These are phyloP conservation scores for Aquilaria agallochum DNA, from an alignment of 441 rosid genomes.

Conservation along the genomic window DNA sequence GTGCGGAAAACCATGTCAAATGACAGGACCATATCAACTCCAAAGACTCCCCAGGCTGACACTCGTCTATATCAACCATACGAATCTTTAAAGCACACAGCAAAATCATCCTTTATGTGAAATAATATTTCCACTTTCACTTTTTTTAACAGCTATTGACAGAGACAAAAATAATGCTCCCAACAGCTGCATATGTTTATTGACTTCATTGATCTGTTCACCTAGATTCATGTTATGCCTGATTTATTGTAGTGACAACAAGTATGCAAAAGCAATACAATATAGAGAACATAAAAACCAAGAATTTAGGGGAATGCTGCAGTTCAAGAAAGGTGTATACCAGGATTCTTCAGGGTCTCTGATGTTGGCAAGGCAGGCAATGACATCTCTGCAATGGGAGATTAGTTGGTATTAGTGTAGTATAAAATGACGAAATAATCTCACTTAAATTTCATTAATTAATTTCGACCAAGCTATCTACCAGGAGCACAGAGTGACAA, in stretches of 20 bases:
- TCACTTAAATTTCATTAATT: slow-evolving; percentile 1
- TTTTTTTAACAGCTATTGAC: not conserved
- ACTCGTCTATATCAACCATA: too few species aligned
- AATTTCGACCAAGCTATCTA: slow-evolving; percentile 20
- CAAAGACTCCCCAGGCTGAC: too few species aligned
- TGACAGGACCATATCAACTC: too few species aligned
- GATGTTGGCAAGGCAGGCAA: slow-evolving; percentile 93
- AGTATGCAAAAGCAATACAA: not conserved
- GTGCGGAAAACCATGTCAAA: not conserved
- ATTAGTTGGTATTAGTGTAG: slow-evolving; percentile 17
- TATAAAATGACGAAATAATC: not conserved
- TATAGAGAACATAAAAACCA: not conserved
- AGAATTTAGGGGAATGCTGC: not conserved
- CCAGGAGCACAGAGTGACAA: slow-evolving; percentile 96
- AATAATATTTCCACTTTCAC: not conserved
- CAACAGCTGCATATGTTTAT: too few species aligned
- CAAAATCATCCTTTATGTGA: too few species aligned
- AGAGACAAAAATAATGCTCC: too few species aligned
- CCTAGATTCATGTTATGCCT: too few species aligned
- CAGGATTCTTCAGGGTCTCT: slow-evolving; percentile 61
- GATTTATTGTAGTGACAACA: too few species aligned
- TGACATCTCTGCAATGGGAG: slow-evolving; percentile 76
- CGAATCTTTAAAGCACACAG: too few species aligned
- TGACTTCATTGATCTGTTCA: too few species aligned
- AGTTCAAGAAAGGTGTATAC: slow-evolving; percentile 24